Percentiles rank a stretch among this genome's conserved stretches.
These are phyloP conservation scores for Cicer pinnatifidum DNA, from an alignment of 306 rosid species.

Conservation along the genomic window DNA sequence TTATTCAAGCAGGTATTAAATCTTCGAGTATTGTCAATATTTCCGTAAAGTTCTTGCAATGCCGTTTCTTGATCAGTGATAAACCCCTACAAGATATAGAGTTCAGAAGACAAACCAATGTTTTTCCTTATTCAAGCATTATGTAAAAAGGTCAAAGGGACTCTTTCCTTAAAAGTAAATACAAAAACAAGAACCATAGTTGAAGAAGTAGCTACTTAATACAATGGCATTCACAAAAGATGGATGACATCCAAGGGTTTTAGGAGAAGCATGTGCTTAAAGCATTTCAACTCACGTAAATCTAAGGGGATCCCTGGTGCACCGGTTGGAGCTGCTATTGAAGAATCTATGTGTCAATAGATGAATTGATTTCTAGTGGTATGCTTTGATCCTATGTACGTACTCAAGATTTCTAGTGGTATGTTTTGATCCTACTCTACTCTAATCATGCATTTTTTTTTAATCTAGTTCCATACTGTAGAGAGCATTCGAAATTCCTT, in stretches of 20 bases:
- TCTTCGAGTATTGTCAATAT: constrained; percentile 61
- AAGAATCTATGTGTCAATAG: not conserved
- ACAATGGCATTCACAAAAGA: not conserved
- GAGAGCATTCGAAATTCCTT: not conserved
- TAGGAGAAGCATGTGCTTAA: not conserved
- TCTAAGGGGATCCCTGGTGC: not conserved
- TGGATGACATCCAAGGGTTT: constrained; percentile 9
- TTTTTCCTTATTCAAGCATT: constrained; percentile 22
- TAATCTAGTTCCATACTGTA: not conserved
- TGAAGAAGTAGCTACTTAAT: constrained; percentile 12
- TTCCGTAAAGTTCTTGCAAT: constrained; percentile 74
- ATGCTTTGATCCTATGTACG: not conserved
- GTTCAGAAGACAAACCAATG: constrained; percentile 40
- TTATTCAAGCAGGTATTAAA: constrained; percentile 63
- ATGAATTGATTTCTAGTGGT: not conserved
- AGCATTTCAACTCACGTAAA: not conserved
- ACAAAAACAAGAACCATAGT: constrained; percentile 17
- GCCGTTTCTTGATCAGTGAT: constrained; percentile 83
- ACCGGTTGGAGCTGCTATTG: not conserved
- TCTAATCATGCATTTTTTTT: not conserved
- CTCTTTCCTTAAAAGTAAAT: constrained; percentile 27
- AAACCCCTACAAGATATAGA: constrained; percentile 66
- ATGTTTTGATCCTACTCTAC: too few relatives aligned
- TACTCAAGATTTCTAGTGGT: not conserved
- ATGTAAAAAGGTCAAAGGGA: constrained; percentile 27